These are phyloP conservation scores for Candida buenavistaensis DNA, from an alignment of 1,139 yeast species.

Conservation along the genomic window DNA sequence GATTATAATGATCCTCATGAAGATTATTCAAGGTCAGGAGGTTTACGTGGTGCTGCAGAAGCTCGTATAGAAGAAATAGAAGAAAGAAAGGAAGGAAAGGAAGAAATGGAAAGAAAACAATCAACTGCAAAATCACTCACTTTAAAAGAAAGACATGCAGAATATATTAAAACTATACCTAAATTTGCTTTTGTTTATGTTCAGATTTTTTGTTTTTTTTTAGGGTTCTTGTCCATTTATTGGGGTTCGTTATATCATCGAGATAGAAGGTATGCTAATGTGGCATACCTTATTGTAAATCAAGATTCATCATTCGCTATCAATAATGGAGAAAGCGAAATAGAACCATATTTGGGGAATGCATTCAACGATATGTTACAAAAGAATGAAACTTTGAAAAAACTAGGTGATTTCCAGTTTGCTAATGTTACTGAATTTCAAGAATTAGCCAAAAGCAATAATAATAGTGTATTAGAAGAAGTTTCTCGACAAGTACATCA, in stretches of 20 bases:
- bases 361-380: constrained; percentile 27
- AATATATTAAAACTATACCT: constrained; percentile 10
- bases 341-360: constrained; percentile 31
- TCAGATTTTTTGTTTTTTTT: constrained; percentile 18
- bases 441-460: constrained; percentile 28
- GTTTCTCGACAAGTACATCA: constrained; percentile 41
- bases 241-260: constrained; percentile 61
- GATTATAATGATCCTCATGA: no score
- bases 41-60: constrained; percentile 6
- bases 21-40: no score
- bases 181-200: constrained; percentile 11
- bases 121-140: constrained; percentile 6
- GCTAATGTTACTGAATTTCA: constrained; percentile 27
- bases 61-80: constrained; percentile 2
- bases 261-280: constrained; percentile 31
- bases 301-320: constrained; percentile 35
- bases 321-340: constrained; percentile 18
- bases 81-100: not conserved
- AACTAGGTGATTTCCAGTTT: constrained; percentile 43
- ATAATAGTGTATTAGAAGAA: constrained; percentile 35
- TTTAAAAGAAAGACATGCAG: constrained; percentile 6
- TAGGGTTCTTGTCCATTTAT: constrained; percentile 48
- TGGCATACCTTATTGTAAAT: constrained; percentile 47
- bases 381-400: constrained; percentile 15
- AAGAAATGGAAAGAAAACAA: not conserved